phyloP scores from a whole-genome alignment of 768 basidiomycete genomes.

The Suillus placidus region DNA sequence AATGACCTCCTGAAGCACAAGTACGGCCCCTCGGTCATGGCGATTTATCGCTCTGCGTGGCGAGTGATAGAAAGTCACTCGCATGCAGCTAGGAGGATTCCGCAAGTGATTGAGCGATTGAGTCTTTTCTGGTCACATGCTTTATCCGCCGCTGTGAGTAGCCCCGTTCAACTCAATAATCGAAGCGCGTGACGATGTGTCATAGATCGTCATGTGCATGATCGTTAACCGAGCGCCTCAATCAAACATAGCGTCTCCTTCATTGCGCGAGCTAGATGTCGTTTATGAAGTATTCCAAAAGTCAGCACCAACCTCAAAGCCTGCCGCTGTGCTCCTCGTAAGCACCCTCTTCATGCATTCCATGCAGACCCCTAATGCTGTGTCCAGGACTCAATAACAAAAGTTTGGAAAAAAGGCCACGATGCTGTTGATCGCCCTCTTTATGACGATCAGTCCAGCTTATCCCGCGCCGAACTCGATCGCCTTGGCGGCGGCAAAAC shows the following conservation, averaged over 20 bases:
- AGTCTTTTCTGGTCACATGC: constrained; percentile 66
- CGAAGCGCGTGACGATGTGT: neutral
- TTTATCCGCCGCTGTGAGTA: constrained; percentile 63
- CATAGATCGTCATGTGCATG: constrained; percentile 62
- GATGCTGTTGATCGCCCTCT: constrained; percentile 38
- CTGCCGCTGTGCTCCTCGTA: constrained; percentile 51
- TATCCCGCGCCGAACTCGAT: constrained; percentile 53
- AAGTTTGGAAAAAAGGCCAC: constrained; percentile 46
- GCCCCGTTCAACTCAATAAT: neutral
- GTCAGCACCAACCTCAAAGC: constrained; percentile 45
- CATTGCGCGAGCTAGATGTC: constrained; percentile 50
- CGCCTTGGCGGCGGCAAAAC: constrained; percentile 57
- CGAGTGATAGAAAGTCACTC: constrained; percentile 55
- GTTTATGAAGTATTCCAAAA: constrained; percentile 49
- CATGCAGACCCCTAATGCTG: constrained; percentile 1
- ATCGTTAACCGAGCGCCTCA: constrained; percentile 52
- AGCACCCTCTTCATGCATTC: constrained; percentile 16
- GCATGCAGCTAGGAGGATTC: constrained; percentile 43
- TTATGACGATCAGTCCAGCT: constrained; percentile 24
- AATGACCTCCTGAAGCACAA: constrained; percentile 59
- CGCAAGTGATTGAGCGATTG: constrained; percentile 47
- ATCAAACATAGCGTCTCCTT: constrained; percentile 49
- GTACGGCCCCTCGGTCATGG: constrained; percentile 70
- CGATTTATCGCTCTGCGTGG: constrained; percentile 74
- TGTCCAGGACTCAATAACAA: constrained; percentile 43